Evolutionary conservation across 2,329 filamentous ascomycete genomes (phyloP), one percentile per base, ranked within the genome.

Genomic region (Leptographium flavum): DNA sequence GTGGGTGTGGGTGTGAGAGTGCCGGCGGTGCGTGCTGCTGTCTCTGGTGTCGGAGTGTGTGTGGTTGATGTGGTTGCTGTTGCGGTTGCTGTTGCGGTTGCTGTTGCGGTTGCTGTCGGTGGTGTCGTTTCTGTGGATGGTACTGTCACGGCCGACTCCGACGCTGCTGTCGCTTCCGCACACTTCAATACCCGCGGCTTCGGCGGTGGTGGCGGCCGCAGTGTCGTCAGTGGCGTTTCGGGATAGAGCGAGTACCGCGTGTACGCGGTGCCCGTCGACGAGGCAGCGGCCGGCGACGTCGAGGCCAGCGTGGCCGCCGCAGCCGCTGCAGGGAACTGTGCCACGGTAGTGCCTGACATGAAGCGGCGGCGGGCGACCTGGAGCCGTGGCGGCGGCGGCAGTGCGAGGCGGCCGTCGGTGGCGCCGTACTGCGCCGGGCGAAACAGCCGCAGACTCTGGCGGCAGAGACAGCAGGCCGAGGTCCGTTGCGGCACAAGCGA

Each of bases 301-400:
- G 37, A 8, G 3, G 45, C 10, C 10, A 37, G 14, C 2, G 46
- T 30, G 13, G 32, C 36, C n/a, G 46, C 36, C 3, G 37, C 25
- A 21, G 43, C 22, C 15, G 43, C 23, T 13, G 41, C 21, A n/a
- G 47, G 47, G n/a, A 68, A 64, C 43, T 63, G 64, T 14, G 67
- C 58, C 51, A 71, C 69, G 14, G 71, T 67, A 17, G 66, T 67
- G 52, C 71, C 67, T 42, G 65, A 61, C 21, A 67, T 35, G 28
- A 49, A 50, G 3, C 60, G 40, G 63, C 61, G 47, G 66, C 64
- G 54, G 6, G 28, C n/a, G n/a, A 17, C 13, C 14, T 40, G 40
- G 10, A 30, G 35, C 8, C 7, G 21, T 17, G 21, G 19, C 15
- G n/a, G 28, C 15, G n/a, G 28, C 27, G 28, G 56, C 62, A 67